Evolutionary conservation across 2,329 filamentous ascomycete species (phyloP), one percentile per base, ranked within the genome.

Genomic region (Alternaria brassicae): DNA sequence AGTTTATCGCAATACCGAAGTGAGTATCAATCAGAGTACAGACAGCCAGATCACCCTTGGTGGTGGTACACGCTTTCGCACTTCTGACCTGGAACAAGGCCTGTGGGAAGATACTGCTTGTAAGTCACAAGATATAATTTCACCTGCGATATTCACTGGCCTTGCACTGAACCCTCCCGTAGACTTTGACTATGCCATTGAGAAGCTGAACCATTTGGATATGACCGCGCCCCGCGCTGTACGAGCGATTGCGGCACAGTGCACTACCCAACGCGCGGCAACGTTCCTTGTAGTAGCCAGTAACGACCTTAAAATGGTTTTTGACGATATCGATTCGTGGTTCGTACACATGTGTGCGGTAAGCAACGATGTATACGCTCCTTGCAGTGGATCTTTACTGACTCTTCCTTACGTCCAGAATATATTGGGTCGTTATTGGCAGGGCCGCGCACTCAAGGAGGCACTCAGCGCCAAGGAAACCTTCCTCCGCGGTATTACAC

Each of bases 261-360:
- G 78, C 51, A 73, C 78, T 32, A 77, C 65, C 2, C 71, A 70
- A 12, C 65, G 69, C 0, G 69, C 63, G 1, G 69, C 72, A 0
- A 79, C 74, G 0, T 72, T 76, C 0, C 68, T 83, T 0, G 70
- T 80, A 0, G 74, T 83, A 2, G 74, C 75, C 2, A 80, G 78
- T 0, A 78, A 72, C 1, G 76, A 83, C 2, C 74, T 82, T 9
- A 77, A 78, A 28, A 63, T 72, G 1, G 77, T 83, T 4, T 82
- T 82, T 48, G 81, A 83, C 44, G 81, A 83, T 40, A 67, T 82
- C 1, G 81, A 83, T 53, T 66, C 79, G 0, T 82, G 80, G 78
- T 83, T 83, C 42, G 70, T 82, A 0, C 72, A 80, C 4, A 72
- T 72, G 4, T 82, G 80, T 47, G 77, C 81, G 1, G 56, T 58